Percentiles rank a stretch among this genome's conserved stretches.
These are phyloP conservation scores for Clathrus columnatus DNA, from an alignment of 768 basidiomycete genomes.

Conservation along the genomic window DNA sequence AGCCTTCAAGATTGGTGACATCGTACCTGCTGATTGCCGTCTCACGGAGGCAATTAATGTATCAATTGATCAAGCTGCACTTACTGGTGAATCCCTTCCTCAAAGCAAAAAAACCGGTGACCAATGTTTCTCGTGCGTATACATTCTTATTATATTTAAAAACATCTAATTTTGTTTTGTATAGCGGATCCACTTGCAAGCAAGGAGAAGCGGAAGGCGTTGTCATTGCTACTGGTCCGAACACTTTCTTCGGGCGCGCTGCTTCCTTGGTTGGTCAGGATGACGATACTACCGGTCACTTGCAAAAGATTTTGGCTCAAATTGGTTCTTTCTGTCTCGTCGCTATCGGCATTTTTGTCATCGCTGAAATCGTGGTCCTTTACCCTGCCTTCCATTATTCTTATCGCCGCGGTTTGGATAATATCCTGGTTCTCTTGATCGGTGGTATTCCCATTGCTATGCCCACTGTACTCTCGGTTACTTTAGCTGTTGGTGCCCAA, in stretches of 20 bases:
- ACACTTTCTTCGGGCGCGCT: conserved; percentile 98
- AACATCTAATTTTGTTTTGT: conserved; percentile 9
- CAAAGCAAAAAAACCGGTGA: conserved; percentile 87
- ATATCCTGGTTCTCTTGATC: conserved; percentile 97
- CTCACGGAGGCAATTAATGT: conserved; percentile 95
- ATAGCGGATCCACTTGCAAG: conserved; percentile 93
- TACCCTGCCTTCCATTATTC: conserved; percentile 86
- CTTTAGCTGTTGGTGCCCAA: conserved; percentile 96
- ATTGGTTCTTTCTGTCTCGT: conserved; percentile 97
- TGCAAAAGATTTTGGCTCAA: conserved; percentile 97
- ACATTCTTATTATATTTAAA: background rate
- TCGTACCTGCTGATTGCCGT: conserved; percentile 97
- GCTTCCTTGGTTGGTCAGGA: conserved; percentile 96
- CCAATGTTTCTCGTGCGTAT: conserved; percentile 92
- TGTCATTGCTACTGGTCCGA: conserved; percentile 95
- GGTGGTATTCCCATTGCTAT: conserved; percentile 99
- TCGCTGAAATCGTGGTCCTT: conserved; percentile 89
- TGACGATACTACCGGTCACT: conserved; percentile 94
- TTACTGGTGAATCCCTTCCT: conserved; percentile 95
- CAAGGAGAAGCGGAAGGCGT: conserved; percentile 99
- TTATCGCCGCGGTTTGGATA: conserved; percentile 93
- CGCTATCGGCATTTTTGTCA: conserved; percentile 90
- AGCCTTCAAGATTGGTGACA: conserved; percentile 98
- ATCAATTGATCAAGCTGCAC: conserved; percentile 95
- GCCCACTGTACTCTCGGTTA: conserved; percentile 97